Percentiles rank a stretch among this genome's conserved stretches.
phyloP scores from a whole-genome alignment of 2,329 filamentous ascomycete genomes.

The Allantophomopsis cytisporea region DNA sequence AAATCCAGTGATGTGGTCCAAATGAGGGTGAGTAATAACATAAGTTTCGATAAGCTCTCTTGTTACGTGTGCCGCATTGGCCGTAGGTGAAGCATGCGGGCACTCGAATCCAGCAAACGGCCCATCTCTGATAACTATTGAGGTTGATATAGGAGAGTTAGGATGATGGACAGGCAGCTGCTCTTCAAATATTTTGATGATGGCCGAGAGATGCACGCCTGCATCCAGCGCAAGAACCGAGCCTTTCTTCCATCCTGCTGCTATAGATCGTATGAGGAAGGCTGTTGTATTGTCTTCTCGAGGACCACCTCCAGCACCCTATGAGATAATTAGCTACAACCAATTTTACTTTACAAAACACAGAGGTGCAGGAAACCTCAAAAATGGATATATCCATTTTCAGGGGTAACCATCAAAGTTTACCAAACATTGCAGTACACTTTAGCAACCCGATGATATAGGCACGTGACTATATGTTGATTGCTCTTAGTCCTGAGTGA shows the following conservation, averaged over 20 bases:
- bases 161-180: conserved; percentile 15
- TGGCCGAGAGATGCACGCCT: conserved; percentile 76
- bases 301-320: conserved; percentile 86
- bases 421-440: too few species aligned
- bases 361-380: not conserved
- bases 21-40: conserved; percentile 91
- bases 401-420: too few species aligned
- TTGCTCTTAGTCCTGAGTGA: too few species aligned
- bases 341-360: conserved; percentile 1
- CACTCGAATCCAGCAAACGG: conserved; percentile 72
- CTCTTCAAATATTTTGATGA: conserved; percentile 54
- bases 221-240: conserved; percentile 90
- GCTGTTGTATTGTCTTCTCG: conserved; percentile 83
- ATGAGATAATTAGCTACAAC: conserved; percentile 15
- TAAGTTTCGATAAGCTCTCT: conserved; percentile 73
- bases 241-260: conserved; percentile 65
- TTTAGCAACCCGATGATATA: too few species aligned
- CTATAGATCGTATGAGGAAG: conserved; percentile 72
- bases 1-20: conserved; percentile 86
- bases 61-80: conserved; percentile 73
- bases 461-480: too few species aligned
- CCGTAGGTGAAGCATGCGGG: conserved; percentile 48
- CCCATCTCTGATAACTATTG: conserved; percentile 46
- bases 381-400: too few species aligned
- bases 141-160: conserved; percentile 26